Evolutionary conservation across 2,329 filamentous ascomycete species (phyloP), one percentile per base, ranked within the genome.

Genomic region (Apiospora kogelbergensis): DNA sequence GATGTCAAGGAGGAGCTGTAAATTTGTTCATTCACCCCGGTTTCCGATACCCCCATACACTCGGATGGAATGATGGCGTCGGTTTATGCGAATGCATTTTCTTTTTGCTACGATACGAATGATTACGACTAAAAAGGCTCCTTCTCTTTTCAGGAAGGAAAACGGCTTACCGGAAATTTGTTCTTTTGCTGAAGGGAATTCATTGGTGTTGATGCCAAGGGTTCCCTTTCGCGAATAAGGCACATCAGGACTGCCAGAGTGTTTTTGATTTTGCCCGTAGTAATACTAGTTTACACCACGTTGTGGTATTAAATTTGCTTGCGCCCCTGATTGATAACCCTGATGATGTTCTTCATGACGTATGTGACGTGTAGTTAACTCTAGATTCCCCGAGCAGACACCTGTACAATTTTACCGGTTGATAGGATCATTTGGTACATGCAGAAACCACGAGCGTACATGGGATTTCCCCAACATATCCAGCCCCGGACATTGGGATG

Each of bases 1-100:
- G 79, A 84, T 68, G 71, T 75, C 9, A 82, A 84, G 73, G 80
- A 85, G 70, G 86, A 89, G 78, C 76, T 89, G 75, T 88, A 80
- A 83, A 69, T 6, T 57, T 9, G 13, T 60, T 60, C 53, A 11
- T 15, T 15, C 40, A 42, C 40, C 40, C 20, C 9, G 17, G 13
- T 60, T n/a, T 60, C 53, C 53, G 48, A 60, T 60, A 60, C 26
- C 20, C 40, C 40, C 53, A 60, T 37, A 37, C 48, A 26, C 48
- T 20, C 48, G 48, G 48, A 33, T 20, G 30, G 53, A 60, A 57
- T 33, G 53, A 60, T 60, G 53, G 53, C 30, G 53, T 60, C 53
- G 53, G 53, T 42, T 42, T 60, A 30, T 60, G 48, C 26, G 53
- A 37, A 9, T 33, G 9, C 11, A 33, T 33, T 24, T 57, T 53